These are phyloP conservation scores for Apiospora koreana DNA, from an alignment of 2,329 filamentous ascomycete genomes.

Conservation along the genomic window DNA sequence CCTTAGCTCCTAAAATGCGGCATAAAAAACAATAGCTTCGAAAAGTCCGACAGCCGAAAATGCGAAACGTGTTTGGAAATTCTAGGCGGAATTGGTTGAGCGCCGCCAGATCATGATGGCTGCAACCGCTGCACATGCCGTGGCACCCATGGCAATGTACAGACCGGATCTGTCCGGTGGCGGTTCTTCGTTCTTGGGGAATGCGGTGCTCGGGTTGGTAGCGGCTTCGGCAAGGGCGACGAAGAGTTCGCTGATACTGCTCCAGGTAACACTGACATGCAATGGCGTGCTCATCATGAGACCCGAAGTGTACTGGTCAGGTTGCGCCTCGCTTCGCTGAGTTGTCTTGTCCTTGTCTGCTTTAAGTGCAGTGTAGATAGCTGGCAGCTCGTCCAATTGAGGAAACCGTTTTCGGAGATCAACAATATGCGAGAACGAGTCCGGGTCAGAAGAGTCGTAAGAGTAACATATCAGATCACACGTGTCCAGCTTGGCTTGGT, in stretches of 20 bases:
- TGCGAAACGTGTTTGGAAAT: not conserved
- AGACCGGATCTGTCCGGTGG: slow-evolving; percentile 79
- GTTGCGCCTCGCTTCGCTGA: slow-evolving; percentile 88
- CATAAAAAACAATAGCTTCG: not conserved
- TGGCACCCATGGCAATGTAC: slow-evolving; percentile 81
- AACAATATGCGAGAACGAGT: slow-evolving; percentile 92
- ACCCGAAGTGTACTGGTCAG: slow-evolving; percentile 84
- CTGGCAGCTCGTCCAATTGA: slow-evolving; percentile 84
- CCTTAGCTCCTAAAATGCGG: slow-evolving; percentile 11
- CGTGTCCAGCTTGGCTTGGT: slow-evolving; percentile 83
- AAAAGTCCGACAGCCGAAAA: not conserved
- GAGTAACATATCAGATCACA: slow-evolving; percentile 95
- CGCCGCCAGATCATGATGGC: slow-evolving; percentile 67
- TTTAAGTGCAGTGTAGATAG: slow-evolving; percentile 91
- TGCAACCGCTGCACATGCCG: slow-evolving; percentile 62
- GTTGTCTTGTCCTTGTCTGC: slow-evolving; percentile 95
- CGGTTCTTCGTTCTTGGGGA: slow-evolving; percentile 88
- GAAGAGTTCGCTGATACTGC: slow-evolving; percentile 90
- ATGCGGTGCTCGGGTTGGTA: slow-evolving; percentile 84
- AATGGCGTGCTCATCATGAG: slow-evolving; percentile 88
- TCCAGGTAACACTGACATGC: slow-evolving; percentile 94
- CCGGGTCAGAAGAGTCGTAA: slow-evolving; percentile 95
- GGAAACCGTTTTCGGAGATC: slow-evolving; percentile 76
- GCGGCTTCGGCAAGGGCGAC: slow-evolving; percentile 89
- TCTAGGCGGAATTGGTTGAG: slow-evolving; percentile 47